phyloP scores from a whole-genome alignment of 768 basidiomycete species.

The Russula dissimulans region DNA sequence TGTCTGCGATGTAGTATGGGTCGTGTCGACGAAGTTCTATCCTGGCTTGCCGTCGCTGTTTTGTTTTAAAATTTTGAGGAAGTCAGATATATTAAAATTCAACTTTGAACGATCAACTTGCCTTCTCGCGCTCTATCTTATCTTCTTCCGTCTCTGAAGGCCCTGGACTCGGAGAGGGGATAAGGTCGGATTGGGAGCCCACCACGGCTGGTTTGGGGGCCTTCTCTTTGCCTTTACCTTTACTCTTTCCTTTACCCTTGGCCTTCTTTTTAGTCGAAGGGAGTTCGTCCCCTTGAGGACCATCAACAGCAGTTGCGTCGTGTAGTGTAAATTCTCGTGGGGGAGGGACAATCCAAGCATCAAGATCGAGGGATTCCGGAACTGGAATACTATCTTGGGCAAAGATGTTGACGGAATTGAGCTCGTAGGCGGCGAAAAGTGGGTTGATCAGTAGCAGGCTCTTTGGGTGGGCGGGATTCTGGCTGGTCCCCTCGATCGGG shows the following conservation, averaged over 20 bases:
- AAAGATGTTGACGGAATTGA: conserved; percentile 71
- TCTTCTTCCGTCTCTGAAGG: conserved; percentile 42
- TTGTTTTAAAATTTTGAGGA: neutral
- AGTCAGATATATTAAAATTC: neutral
- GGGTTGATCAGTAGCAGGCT: conserved; percentile 80
- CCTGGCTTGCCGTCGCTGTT: conserved; percentile 66
- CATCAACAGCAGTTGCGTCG: conserved; percentile 28
- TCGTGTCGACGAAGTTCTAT: conserved; percentile 73
- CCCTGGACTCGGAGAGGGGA: conserved; percentile 21
- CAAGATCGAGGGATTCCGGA: conserved; percentile 81
- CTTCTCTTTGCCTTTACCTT: conserved; percentile 36
- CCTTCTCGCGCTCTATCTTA: conserved; percentile 50
- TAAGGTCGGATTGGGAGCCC: conserved; percentile 11
- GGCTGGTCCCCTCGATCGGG: conserved; percentile 23
- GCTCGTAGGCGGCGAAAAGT: conserved; percentile 64
- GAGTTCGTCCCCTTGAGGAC: conserved; percentile 26
- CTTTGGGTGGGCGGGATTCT: conserved; percentile 68
- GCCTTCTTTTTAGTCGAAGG: conserved; percentile 24
- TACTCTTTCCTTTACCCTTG: conserved; percentile 39
- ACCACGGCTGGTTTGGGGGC: conserved; percentile 32
- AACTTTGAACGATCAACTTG: conserved; percentile 28
- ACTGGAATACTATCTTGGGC: conserved; percentile 78
- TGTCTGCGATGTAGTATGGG: conserved; percentile 83
- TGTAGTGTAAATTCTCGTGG: conserved; percentile 29
- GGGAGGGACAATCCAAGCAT: conserved; percentile 74